Evolutionary conservation across 2,329 filamentous ascomycete species (phyloP), one percentile per base, ranked within the genome.

Genomic region (Paecilomyces sp.): DNA sequence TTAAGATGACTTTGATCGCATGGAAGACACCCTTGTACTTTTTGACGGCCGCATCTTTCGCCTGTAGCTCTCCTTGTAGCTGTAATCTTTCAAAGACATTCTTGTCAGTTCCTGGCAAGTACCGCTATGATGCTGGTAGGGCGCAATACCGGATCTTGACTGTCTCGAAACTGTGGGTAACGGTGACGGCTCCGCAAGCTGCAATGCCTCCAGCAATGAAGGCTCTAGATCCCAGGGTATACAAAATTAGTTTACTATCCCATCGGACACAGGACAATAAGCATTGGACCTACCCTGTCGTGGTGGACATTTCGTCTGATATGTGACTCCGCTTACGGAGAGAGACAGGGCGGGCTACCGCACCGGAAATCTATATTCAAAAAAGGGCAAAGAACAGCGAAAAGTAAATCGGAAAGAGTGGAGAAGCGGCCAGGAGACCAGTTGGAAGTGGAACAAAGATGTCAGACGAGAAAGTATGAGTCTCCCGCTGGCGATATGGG

Each of bases 161-260:
- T 12, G 93, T 97, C 79, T 99, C 94, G 79, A 97, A 97, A 60
- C 92, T 92, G 77, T 99, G 94, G 56, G 94, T 97, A 65, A 95
- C 92, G 50, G 93, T 97, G 60, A 99, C 94, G 65, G 94, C 94
- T 72, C 94, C 94, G 79, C 93, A 97, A 65, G 94, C 94, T 72
- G 94, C 94, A 72, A 99, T 90, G 73, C 94, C 94, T 74, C 94
- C 94, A 60, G 94, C 93, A 70, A 97, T 86, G 81, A 99, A 99
- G 63, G 92, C 91, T 66, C 92, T 85, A 51, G 30, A 56, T 31
- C 15, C n/a, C 24, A 22, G 47, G 28, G 24, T 18, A 24, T 54
- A 2, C 18, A 24, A 30, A n/a, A 33, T 24, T 50, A 51, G 34
- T 24, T 33, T 31, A n/a, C 30, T n/a, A 22, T 47, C 2, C n/a